Conservation (phyloP, 768 basidiomycete species). For the Udeniomyces megalosporus region DNA sequence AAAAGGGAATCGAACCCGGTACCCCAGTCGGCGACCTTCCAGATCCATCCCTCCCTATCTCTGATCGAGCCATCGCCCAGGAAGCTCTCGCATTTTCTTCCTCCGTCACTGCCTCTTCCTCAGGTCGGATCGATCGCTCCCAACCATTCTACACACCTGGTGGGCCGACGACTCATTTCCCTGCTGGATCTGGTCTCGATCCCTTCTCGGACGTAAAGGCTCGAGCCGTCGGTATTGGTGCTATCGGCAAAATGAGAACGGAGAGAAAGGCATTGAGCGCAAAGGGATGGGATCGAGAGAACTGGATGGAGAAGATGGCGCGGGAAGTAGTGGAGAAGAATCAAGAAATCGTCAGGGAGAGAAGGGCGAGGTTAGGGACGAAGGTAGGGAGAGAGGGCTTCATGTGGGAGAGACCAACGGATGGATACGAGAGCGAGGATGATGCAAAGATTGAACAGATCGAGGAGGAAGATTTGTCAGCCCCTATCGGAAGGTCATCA, state of each 20-base stretch:
- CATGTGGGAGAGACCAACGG: not conserved
- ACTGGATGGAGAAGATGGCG: slow-evolving; percentile 80
- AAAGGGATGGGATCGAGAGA: slow-evolving; percentile 71
- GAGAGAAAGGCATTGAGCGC: slow-evolving; percentile 59
- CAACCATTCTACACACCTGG: slow-evolving; percentile 75
- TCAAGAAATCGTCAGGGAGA: slow-evolving; percentile 30
- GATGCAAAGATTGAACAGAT: not conserved
- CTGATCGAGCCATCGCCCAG: slow-evolving; percentile 2
- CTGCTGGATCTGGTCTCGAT: slow-evolving; percentile 56
- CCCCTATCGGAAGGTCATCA: not conserved
- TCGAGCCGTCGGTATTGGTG: too few species aligned
- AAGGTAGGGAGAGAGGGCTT: slow-evolving; percentile 21
- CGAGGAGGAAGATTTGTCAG: not conserved
- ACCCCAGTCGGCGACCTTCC: slow-evolving; percentile 68
- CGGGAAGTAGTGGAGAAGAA: slow-evolving; percentile 47
- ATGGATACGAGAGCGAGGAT: not conserved
- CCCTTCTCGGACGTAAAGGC: slow-evolving; percentile 9
- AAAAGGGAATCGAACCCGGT: slow-evolving; percentile 66
- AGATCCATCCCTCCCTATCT: slow-evolving; percentile 35
- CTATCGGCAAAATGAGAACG: slow-evolving; percentile 59
- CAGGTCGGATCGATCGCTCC: slow-evolving; percentile 18
- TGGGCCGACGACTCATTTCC: slow-evolving; percentile 82
- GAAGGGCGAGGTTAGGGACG: slow-evolving; percentile 25
- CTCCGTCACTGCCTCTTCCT: not conserved
- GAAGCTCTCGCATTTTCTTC: not conserved